Evolutionary conservation across 2,329 filamentous ascomycete species (phyloP).

Genomic region (Teratosphaeria destructans): DNA sequence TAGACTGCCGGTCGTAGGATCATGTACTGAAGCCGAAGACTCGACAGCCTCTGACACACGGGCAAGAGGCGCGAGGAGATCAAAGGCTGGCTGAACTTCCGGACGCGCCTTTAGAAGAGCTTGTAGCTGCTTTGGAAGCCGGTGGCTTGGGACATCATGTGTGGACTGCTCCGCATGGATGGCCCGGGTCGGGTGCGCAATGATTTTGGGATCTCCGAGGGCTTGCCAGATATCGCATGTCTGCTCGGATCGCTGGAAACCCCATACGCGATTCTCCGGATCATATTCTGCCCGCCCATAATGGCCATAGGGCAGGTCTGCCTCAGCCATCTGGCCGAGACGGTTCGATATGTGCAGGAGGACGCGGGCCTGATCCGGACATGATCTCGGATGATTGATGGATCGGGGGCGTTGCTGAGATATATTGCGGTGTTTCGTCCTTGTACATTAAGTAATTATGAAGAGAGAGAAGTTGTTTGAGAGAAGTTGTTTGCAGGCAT

Average conservation of each 20-base stretch:
- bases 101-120: slow-evolving; percentile 11
- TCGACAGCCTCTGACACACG: slow-evolving; percentile 24
- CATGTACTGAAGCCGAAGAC: slow-evolving; percentile 23
- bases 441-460: too few relatives aligned
- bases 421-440: neutral
- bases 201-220: slow-evolving; percentile 17
- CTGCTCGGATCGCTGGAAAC: slow-evolving; percentile 10
- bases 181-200: neutral
- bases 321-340: slow-evolving; percentile 49
- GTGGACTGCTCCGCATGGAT: too few relatives aligned
- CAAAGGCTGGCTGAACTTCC: slow-evolving; percentile 13
- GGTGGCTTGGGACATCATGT: neutral
- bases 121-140: slow-evolving; percentile 11
- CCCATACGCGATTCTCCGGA: slow-evolving; percentile 38
- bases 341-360: slow-evolving; percentile 2
- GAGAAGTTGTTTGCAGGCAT: neutral
- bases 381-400: slow-evolving; percentile 7
- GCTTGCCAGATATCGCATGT: slow-evolving; percentile 10
- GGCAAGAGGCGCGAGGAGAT: slow-evolving; percentile 10
- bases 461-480: neutral
- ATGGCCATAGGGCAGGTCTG: slow-evolving; percentile 42
- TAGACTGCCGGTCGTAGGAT: slow-evolving; percentile 33
- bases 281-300: slow-evolving; percentile 42
- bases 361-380: slow-evolving; percentile 3
- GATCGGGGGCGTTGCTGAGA: neutral